Percentiles rank a stretch among this genome's conserved stretches.
These are phyloP conservation scores for Scheffersomyces lignosus DNA, from an alignment of 805 yeast genomes.

Conservation along the genomic window DNA sequence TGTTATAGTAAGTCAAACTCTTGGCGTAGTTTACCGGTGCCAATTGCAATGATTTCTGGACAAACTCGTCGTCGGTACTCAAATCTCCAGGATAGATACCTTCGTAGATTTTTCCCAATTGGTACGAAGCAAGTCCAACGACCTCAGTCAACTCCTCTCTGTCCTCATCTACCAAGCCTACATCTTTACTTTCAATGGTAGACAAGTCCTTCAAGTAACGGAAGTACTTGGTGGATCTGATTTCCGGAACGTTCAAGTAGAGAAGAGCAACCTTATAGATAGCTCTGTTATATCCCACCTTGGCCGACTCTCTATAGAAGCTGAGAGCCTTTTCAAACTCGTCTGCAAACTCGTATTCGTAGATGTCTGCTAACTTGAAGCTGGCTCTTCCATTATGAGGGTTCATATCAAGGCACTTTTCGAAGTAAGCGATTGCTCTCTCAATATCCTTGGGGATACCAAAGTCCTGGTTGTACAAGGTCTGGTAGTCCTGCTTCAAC, in stretches of 20 bases:
- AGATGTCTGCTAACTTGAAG: slow-evolving; percentile 40
- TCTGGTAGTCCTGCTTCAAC: slow-evolving; percentile 33
- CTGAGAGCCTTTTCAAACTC: slow-evolving; percentile 32
- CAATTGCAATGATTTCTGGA: slow-evolving; percentile 30
- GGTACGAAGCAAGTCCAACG: slow-evolving; percentile 41
- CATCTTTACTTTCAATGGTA: slow-evolving; percentile 36
- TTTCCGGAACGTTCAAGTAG: slow-evolving; percentile 32
- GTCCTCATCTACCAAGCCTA: slow-evolving; percentile 37
- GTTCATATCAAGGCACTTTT: slow-evolving; percentile 31
- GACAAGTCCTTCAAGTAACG: slow-evolving; percentile 37
- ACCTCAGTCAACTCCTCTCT: slow-evolving; percentile 41
- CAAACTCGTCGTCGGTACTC: slow-evolving; percentile 34
- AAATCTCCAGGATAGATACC: slow-evolving; percentile 47
- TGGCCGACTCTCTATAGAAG: slow-evolving; percentile 38
- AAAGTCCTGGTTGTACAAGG: slow-evolving; percentile 35
- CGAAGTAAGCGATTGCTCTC: slow-evolving; percentile 30
- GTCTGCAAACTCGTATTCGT: slow-evolving; percentile 33
- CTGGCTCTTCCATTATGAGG: slow-evolving; percentile 32
- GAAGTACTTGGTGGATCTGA: slow-evolving; percentile 35
- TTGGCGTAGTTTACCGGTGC: slow-evolving; percentile 46
- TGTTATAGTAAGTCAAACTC: slow-evolving; percentile 41
- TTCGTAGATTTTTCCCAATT: slow-evolving; percentile 43
- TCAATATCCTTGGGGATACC: slow-evolving; percentile 28
- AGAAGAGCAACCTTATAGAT: slow-evolving; percentile 41
- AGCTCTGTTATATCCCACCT: slow-evolving; percentile 45